Base-by-base conservation (phyloP, 2,329 filamentous ascomycete species). In the Diaporthe longicolla region DNA sequence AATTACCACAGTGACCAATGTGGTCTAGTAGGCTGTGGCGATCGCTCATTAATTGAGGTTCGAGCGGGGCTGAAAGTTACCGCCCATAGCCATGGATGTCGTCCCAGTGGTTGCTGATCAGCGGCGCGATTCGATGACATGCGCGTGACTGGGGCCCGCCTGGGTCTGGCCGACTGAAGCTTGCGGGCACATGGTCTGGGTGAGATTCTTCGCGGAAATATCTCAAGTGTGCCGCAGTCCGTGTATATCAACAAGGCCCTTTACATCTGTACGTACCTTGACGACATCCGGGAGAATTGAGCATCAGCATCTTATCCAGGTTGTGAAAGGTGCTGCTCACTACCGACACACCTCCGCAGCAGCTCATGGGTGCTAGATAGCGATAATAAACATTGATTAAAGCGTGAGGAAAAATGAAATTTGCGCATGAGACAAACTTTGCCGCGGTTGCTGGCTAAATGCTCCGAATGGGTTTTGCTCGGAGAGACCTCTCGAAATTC, bases 101-200 rank as follows among this genome's bases (percentile, higher is more conserved):
- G 55, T 63, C 48, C 50, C 57, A 71, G 26, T 52, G 45, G 69
- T 52, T 54, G 45, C 17, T 54, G 70, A 63, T 63, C 70, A 54
- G 45, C 70, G 70, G 70, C 70, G 59, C 48, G 69, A 40, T 50
- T 59, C 40, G 68, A 52, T 59, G 55, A 63, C 43, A 63, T 59
- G 57, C 57, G 35, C 45, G 32, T 29, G 21, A 37, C n/a, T 15
- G 40, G 43, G 45, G 19, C 11, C 35, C 50, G 40, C 48, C 45
- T 71, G 35, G 45, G 45, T 26, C 21, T 10, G 35, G 32, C 7
- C 26, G 35, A 48, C 43, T 45, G 58, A 37, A 29, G 24, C 37
- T 29, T 63, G 58, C 24, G n/a, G 54, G 61, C 11, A 61, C 15
- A 61, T 15, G n/a, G 59, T 4, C 24, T 32, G 24, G 26, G 29